A percentile compares a stretch with the other conserved stretches of the same genome.
phyloP scores from a whole-genome alignment of 768 basidiomycete species.

The Coprinopsis marcescibilis region DNA sequence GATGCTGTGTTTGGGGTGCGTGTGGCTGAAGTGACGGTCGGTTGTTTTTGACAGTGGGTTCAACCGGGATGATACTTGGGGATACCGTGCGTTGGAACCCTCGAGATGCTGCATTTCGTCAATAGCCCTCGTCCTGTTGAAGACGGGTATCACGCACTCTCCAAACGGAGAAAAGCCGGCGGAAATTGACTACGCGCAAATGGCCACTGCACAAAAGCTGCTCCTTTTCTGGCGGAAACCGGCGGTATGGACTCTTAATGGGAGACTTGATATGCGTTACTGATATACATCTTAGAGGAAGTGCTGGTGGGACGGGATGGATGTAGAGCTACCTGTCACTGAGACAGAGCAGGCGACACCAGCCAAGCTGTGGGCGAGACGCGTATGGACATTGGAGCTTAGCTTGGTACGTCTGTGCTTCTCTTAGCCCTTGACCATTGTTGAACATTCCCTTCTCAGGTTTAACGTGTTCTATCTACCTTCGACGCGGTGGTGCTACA shows the following conservation, averaged over 20 bases:
- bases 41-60: constrained; percentile 64
- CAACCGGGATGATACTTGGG: constrained; percentile 97
- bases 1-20: constrained; percentile 3
- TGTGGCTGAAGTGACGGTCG: constrained; percentile 8
- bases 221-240: constrained; percentile 98
- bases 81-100: constrained; percentile 92
- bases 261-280: constrained; percentile 5
- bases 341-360: constrained; percentile 45
- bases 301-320: constrained; percentile 99
- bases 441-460: neutral
- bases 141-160: constrained; percentile 89
- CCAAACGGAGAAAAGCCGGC: constrained; percentile 63
- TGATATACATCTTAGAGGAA: constrained; percentile 59
- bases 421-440: neutral
- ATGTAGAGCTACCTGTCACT: constrained; percentile 69
- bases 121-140: constrained; percentile 94
- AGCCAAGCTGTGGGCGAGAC: constrained; percentile 92
- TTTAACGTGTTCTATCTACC: neutral
- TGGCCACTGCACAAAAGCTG: constrained; percentile 96
- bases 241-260: constrained; percentile 60
- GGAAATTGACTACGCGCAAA: constrained; percentile 84
- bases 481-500: no score
- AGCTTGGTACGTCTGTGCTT: constrained; percentile 60
- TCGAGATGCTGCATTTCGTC: constrained; percentile 97
- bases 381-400: constrained; percentile 98